phyloP scores from a whole-genome alignment of 2,329 filamentous ascomycete genomes.

The Aspergillus sp. region DNA sequence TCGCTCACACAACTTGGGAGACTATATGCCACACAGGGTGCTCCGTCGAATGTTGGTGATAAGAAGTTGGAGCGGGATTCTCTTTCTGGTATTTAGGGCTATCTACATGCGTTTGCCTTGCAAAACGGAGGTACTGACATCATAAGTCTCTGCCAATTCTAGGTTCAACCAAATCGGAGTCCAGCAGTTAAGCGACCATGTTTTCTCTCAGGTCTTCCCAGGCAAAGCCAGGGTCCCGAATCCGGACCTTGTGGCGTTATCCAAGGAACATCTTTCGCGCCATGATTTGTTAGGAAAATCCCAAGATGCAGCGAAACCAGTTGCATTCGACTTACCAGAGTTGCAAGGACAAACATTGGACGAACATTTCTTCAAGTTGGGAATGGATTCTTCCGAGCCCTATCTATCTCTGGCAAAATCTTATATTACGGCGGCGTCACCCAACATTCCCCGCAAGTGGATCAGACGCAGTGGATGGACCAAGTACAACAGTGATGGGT shows the following conservation, averaged over 20 bases:
- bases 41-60: slow-evolving; percentile 5
- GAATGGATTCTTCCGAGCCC: slow-evolving; percentile 77
- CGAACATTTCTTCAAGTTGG: slow-evolving; percentile 87
- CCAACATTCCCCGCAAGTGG: slow-evolving; percentile 64
- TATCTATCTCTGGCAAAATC: slow-evolving; percentile 67
- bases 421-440: slow-evolving; percentile 56
- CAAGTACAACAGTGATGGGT: slow-evolving; percentile 72
- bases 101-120: not conserved
- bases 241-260: slow-evolving; percentile 66
- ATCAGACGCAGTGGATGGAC: slow-evolving; percentile 79
- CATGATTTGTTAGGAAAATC: slow-evolving; percentile 90
- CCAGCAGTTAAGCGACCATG: slow-evolving; percentile 78
- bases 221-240: slow-evolving; percentile 47
- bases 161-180: slow-evolving; percentile 90
- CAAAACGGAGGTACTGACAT: slow-evolving; percentile 8
- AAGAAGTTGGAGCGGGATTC: slow-evolving; percentile 7
- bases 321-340: slow-evolving; percentile 76
- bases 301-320: slow-evolving; percentile 63
- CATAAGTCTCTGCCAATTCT: slow-evolving; percentile 41
- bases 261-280: slow-evolving; percentile 69
- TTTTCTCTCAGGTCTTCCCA: slow-evolving; percentile 77
- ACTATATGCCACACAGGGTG: slow-evolving; percentile 8
- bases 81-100: slow-evolving; percentile 20
- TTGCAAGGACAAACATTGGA: slow-evolving; percentile 76
- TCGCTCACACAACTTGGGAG: slow-evolving; percentile 8